These are phyloP conservation scores for Sergeia podlipaevii DNA, from an alignment of 208 protist genomes.

Conservation along the genomic window DNA sequence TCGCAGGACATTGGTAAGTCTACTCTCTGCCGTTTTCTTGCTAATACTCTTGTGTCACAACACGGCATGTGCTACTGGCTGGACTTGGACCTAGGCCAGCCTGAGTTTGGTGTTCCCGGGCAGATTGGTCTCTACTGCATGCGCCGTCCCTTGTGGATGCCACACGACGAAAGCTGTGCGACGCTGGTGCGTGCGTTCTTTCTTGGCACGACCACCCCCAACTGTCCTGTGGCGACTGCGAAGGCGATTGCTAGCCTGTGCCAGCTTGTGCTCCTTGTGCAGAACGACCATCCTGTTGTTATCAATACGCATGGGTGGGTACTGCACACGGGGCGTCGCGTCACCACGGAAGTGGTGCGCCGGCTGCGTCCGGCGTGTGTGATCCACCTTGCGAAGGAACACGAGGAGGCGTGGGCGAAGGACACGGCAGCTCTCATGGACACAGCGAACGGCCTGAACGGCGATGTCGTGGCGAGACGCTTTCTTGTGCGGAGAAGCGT, in stretches of 20 bases:
- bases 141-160: conserved; percentile 41
- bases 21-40: conserved; percentile 72
- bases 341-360: conserved; percentile 70
- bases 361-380: conserved; percentile 65
- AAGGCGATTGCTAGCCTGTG: conserved; percentile 51
- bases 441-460: conserved; percentile 60
- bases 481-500: conserved; percentile 41
- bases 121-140: conserved; percentile 58
- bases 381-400: conserved; percentile 60
- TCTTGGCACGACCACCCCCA: conserved; percentile 39
- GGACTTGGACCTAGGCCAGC: conserved; percentile 85
- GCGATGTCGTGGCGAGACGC: conserved; percentile 45
- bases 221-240: conserved; percentile 39
- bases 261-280: conserved; percentile 20
- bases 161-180: conserved; percentile 34
- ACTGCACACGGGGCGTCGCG: conserved; percentile 69
- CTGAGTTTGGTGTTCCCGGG: conserved; percentile 80
- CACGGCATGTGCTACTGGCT: conserved; percentile 76
- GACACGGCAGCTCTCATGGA: conserved; percentile 33
- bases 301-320: conserved; percentile 92
- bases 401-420: conserved; percentile 44
- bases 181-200: conserved; percentile 42
- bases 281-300: conserved; percentile 54
- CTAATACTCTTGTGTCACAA: conserved; percentile 74
- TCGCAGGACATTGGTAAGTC: conserved; percentile 80